Conservation (phyloP, 2,329 filamentous ascomycete species). For the Epichloe hybrida region DNA sequence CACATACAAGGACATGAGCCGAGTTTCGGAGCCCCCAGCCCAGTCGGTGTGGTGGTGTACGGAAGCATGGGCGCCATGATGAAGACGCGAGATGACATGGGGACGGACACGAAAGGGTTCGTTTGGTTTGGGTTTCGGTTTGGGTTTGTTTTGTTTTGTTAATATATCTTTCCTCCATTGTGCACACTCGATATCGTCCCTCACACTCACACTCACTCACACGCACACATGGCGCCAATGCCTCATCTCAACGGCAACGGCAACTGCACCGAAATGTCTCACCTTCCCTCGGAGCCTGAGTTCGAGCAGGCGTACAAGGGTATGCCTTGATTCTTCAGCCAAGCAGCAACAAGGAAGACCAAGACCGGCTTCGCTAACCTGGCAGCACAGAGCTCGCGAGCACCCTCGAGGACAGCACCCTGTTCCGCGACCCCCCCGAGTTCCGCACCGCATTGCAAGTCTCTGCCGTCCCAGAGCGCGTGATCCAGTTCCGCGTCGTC, state of each 20-base stretch:
- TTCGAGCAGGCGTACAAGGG: slow-evolving; percentile 98
- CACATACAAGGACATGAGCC: neutral
- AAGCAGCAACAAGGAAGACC: neutral
- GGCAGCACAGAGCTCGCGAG: slow-evolving; percentile 64
- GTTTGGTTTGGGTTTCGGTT: too few species aligned
- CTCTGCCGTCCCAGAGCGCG: slow-evolving; percentile 79
- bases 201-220: too few species aligned
- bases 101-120: neutral
- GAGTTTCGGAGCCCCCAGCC: neutral
- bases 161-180: too few species aligned
- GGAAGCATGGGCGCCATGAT: neutral
- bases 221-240: neutral
- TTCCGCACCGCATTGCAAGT: slow-evolving; percentile 85
- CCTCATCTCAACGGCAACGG: slow-evolving; percentile 3
- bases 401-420: slow-evolving; percentile 83
- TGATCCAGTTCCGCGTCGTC: slow-evolving; percentile 93
- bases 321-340: slow-evolving; percentile 19
- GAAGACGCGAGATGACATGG: neutral
- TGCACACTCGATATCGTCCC: too few species aligned
- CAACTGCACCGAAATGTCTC: slow-evolving; percentile 48
- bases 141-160: too few species aligned
- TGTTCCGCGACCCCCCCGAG: slow-evolving; percentile 90
- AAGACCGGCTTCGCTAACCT: neutral
- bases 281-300: slow-evolving; percentile 81
- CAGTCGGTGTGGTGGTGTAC: too few species aligned